Percentiles rank a stretch among this genome's conserved stretches.
Conservation (phyloP, 2,329 filamentous ascomycete genomes). For the Sphaerostilbella broomeana region DNA sequence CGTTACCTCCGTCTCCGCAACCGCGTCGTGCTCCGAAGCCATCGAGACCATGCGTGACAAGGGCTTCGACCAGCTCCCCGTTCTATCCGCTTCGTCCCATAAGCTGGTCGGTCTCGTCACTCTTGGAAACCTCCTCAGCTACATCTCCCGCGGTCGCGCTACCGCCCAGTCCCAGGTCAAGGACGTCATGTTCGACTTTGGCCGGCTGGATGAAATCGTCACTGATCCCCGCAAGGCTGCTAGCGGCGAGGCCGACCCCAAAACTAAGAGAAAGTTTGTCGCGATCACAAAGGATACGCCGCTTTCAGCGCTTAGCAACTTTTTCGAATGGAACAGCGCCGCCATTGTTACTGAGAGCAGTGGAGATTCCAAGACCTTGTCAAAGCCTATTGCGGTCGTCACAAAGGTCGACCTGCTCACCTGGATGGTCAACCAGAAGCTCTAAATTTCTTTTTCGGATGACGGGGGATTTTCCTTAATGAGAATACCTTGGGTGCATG, state of each 20-base stretch:
- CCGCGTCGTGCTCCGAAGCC: constrained; percentile 71
- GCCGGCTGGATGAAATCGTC: constrained; percentile 77
- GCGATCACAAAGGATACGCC: constrained; percentile 91
- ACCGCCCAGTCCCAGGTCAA: constrained; percentile 65
- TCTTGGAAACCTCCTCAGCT: constrained; percentile 86
- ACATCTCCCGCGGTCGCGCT: constrained; percentile 78
- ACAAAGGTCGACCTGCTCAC: constrained; percentile 94
- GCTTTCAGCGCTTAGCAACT: constrained; percentile 75
- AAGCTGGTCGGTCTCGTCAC: constrained; percentile 89
- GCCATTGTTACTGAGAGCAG: constrained; percentile 82
- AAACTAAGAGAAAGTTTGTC: constrained; percentile 66
- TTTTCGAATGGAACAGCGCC: constrained; percentile 97
- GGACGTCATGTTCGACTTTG: constrained; percentile 96
- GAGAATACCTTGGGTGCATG: neutral
- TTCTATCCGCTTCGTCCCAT: constrained; percentile 61
- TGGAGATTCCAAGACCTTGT: constrained; percentile 46
- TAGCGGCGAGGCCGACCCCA: constrained; percentile 29
- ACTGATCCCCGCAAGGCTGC: constrained; percentile 72
- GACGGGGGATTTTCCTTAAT: neutral
- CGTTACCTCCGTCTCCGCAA: constrained; percentile 73
- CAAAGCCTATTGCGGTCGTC: constrained; percentile 80
- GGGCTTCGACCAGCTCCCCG: constrained; percentile 94
- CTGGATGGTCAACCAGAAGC: constrained; percentile 71
- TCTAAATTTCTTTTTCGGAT: constrained; percentile 18
- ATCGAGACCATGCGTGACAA: constrained; percentile 98